Base-by-base conservation (phyloP, 2,329 filamentous ascomycete species). In the Monosporascus sp. region DNA sequence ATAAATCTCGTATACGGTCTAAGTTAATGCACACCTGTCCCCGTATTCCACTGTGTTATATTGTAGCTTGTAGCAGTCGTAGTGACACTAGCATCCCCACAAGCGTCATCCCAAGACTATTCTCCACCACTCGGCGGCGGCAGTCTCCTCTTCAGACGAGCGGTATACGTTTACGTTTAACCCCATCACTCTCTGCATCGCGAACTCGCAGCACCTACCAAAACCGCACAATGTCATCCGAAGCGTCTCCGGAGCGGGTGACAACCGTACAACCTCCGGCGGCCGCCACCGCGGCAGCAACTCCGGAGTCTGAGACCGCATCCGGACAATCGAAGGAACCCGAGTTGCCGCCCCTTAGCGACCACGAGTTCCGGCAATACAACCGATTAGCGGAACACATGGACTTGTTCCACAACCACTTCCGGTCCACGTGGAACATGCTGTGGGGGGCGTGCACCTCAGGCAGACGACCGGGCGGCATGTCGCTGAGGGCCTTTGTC, bases 321-420 rank as follows among this genome's bases (percentile, higher is more conserved):
- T 31, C 44, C n/a, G 18, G 48, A 27, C 37, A 66, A 51, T 44
- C 67, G 54, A 45, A 64, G 50, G 46, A 75, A 52, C 60, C 73
- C 52, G 52, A 72, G 15, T 70, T 88, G 1, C 83, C 87, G 0
- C 82, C 86, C 24, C 75, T 93, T 31, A 83, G 82, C 0, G 70
- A 82, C 1, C 74, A 77, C 52, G 87, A 93, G 53, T 91, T 89
- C 64, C 77, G 76, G 49, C 71, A 77, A 39, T 92, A 87, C 70
- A 91, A 92, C 71, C 77, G 77, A n/a, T 73, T 90, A 64, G 85
- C 88, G 0, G 87, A 88, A 53, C 79, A 81, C 58, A 92, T 92
- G 89, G 80, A 92, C 45, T 74, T 80, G 57, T 91, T 86, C 85
- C 89, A 94, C 73, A 83, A 85, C 61, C 80, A 88, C 72, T 94